Base-by-base conservation (phyloP, 306 rosid genomes). In the Delonix regia region DNA sequence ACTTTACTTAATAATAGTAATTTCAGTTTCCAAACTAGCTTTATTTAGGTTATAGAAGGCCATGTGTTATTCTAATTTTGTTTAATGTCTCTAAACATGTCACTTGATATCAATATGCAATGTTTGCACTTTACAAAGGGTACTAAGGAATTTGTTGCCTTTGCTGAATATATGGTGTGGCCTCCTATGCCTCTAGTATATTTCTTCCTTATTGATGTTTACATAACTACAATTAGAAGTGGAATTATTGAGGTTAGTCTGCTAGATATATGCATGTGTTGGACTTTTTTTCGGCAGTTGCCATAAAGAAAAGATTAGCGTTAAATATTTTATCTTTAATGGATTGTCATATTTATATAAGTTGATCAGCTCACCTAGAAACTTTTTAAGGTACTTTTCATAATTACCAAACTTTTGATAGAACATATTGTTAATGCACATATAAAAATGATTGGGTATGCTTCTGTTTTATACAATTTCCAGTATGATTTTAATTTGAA, bases 121-220 rank as follows among this genome's bases (percentile, higher is more conserved):
- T n/a, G n/a, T n/a, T n/a, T 62, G 62, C 28, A 36, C 38, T 64
- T 94, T 47, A 81, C 84, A 30, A 85, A 82, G 78, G 99, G 99
- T 56, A 92, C 97, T 38, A 93, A 92, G 81, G 99, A 94, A 79
- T 94, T 94, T 89, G 97, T 94, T 77, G 99, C 99, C 80, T 95
- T 97, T 72, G 91, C 99, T 6, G 99, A 92, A 84, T 92, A 94
- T 85, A 94, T 94, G 99, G 97, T 92, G 84, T 97, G 99, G 77
- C 97, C 97, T 49, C 97, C 99, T 73, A 94, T 94, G 99, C 99
- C 99, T 13, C 99, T 97, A 56, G 88, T 92, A 38, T 94, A 90
- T 84, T 94, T 94, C 85, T 94, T 94, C 88, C 95, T 94, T 81
- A 94, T 94, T 0, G 99, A 94, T 28, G 99, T 92, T 81, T 92